A percentile compares a stretch with the other conserved stretches of the same genome.
phyloP scores from a whole-genome alignment of 495 filamentous ascomycete species.

The Aspergillus haitiensis region DNA sequence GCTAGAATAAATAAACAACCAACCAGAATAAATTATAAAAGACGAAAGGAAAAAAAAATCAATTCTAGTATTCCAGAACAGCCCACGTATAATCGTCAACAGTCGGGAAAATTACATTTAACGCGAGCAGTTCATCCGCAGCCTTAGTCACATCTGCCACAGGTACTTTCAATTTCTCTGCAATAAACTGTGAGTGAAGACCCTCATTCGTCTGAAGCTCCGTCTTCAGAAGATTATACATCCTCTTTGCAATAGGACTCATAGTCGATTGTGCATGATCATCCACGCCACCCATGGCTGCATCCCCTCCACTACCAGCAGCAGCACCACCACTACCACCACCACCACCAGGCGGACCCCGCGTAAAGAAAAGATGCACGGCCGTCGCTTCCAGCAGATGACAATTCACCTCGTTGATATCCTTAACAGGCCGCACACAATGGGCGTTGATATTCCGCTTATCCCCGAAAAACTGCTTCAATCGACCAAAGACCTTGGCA shows the following conservation, averaged over 20 bases:
- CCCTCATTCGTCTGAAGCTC: constrained; percentile 74
- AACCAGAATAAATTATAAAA: neutral
- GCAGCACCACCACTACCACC: constrained; percentile 25
- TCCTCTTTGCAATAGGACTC: constrained; percentile 58
- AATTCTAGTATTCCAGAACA: constrained; percentile 58
- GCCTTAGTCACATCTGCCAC: constrained; percentile 69
- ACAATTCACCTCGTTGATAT: constrained; percentile 89
- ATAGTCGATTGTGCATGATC: constrained; percentile 49
- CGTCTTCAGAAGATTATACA: constrained; percentile 64
- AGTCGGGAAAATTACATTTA: constrained; percentile 84
- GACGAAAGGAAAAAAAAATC: constrained; percentile 7
- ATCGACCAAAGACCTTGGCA: constrained; percentile 75
- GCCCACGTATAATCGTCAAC: constrained; percentile 83
- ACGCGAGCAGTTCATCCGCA: constrained; percentile 70
- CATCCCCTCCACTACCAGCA: constrained; percentile 36
- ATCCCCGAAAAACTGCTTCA: constrained; percentile 69
- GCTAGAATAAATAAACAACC: neutral
- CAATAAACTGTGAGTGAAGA: constrained; percentile 73
- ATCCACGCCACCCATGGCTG: constrained; percentile 44
- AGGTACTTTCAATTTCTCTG: constrained; percentile 58
- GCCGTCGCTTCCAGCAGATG: constrained; percentile 87
- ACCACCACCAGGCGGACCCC: constrained; percentile 59
- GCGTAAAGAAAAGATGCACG: constrained; percentile 81
- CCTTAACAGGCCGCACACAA: constrained; percentile 70
- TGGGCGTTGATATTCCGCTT: constrained; percentile 81